Conservation (phyloP, 345 rosid genomes). For the Rhodomyrtus tomentosa region DNA sequence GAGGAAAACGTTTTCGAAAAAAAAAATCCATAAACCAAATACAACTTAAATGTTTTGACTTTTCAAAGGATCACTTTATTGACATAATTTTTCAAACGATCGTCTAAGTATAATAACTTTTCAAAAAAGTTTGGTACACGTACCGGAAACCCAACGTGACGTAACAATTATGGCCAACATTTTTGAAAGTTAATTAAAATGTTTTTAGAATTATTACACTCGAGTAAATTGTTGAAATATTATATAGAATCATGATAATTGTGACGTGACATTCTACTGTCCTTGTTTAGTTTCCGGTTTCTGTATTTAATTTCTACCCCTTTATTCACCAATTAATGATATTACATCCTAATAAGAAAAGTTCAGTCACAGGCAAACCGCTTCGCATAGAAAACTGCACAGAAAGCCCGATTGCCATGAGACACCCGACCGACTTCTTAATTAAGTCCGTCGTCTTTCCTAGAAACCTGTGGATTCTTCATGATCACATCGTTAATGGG, state of each 20-base stretch:
- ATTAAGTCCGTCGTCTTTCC: neutral
- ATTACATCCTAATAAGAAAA: neutral
- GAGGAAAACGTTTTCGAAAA: no score
- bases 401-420: neutral
- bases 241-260: neutral
- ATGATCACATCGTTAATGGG: neutral
- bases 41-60: no score
- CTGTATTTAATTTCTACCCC: neutral
- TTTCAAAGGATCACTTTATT: neutral
- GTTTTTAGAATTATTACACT: neutral
- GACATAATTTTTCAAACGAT: neutral
- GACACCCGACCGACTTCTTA: neutral
- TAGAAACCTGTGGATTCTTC: neutral
- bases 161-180: neutral
- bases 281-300: neutral
- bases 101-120: neutral
- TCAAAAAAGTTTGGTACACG: neutral
- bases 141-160: rapidly evolving
- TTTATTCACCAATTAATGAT: neutral
- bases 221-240: neutral
- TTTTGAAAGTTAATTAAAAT: neutral
- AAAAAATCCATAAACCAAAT: no score
- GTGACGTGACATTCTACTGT: neutral
- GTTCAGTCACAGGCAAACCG: neutral
- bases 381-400: neutral